Percentiles rank a stretch among this genome's conserved stretches.
These are phyloP conservation scores for Sphaerostilbella broomeana DNA, from an alignment of 2,329 filamentous ascomycete species.

Conservation along the genomic window DNA sequence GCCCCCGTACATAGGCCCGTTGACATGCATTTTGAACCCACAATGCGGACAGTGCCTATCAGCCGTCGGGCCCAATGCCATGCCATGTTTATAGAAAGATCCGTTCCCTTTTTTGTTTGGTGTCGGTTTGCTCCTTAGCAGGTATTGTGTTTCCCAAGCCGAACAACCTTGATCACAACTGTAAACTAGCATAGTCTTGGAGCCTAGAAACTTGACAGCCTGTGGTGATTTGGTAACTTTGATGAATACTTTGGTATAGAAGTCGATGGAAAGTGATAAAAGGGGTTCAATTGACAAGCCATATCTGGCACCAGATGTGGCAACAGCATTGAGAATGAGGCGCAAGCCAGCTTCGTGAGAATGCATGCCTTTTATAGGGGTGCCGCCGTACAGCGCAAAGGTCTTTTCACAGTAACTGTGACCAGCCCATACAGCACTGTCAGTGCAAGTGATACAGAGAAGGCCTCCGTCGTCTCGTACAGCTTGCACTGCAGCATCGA, in stretches of 20 bases:
- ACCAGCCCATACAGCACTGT: slow-evolving; percentile 91
- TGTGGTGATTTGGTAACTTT: slow-evolving; percentile 71
- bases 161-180: slow-evolving; percentile 87
- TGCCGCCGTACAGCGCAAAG: slow-evolving; percentile 86
- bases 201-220: slow-evolving; percentile 82
- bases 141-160: slow-evolving; percentile 77
- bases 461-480: slow-evolving; percentile 79
- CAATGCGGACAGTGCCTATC: slow-evolving; percentile 73
- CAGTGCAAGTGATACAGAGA: slow-evolving; percentile 92
- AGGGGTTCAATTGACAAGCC: slow-evolving; percentile 85
- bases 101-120: slow-evolving; percentile 64
- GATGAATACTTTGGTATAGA: slow-evolving; percentile 87
- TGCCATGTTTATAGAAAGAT: slow-evolving; percentile 70
- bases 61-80: slow-evolving; percentile 63
- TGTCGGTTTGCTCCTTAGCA: slow-evolving; percentile 62
- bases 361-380: slow-evolving; percentile 75
- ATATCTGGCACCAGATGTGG: slow-evolving; percentile 74
- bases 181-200: slow-evolving; percentile 89
- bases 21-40: slow-evolving; percentile 76
- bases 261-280: slow-evolving; percentile 90
- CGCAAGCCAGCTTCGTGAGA: slow-evolving; percentile 87
- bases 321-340: slow-evolving; percentile 76
- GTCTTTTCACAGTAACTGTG: slow-evolving; percentile 92
- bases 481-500: slow-evolving; percentile 84
- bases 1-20: slow-evolving; percentile 92